These are phyloP conservation scores for Talaromyces proteolyticus DNA, from an alignment of 495 filamentous ascomycete species.

Conservation along the genomic window DNA sequence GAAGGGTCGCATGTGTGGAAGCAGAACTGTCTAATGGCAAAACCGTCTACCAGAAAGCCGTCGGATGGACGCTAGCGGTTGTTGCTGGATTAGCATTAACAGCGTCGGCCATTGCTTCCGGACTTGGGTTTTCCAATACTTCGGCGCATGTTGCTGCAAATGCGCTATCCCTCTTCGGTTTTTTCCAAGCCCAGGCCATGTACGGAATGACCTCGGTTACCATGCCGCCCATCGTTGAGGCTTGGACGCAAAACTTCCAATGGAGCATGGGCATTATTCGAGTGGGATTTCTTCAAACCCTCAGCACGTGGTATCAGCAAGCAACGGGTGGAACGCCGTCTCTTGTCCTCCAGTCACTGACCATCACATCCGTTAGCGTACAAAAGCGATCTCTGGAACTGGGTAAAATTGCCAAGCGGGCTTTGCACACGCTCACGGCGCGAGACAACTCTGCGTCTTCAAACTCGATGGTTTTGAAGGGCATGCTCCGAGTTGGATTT, in stretches of 20 bases:
- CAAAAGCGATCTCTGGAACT: slow-evolving; percentile 54
- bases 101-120: slow-evolving; percentile 63
- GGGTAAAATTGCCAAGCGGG: slow-evolving; percentile 30
- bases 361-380: slow-evolving; percentile 67
- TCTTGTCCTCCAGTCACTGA: slow-evolving; percentile 60
- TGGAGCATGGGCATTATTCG: slow-evolving; percentile 88
- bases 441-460: slow-evolving; percentile 42
- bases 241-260: slow-evolving; percentile 88
- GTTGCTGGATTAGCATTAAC: slow-evolving; percentile 69
- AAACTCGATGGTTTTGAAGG: slow-evolving; percentile 54
- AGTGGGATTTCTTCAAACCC: slow-evolving; percentile 69
- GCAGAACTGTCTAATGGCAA: slow-evolving; percentile 77
- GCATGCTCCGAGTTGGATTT: slow-evolving; percentile 82
- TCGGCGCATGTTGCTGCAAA: slow-evolving; percentile 85
- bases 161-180: slow-evolving; percentile 77
- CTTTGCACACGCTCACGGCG: slow-evolving; percentile 39
- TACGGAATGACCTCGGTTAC: slow-evolving; percentile 67
- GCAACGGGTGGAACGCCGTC: slow-evolving; percentile 80
- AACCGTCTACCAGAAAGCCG: slow-evolving; percentile 73
- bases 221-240: slow-evolving; percentile 70
- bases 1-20: slow-evolving; percentile 70
- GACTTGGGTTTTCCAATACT: slow-evolving; percentile 76
- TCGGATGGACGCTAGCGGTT: slow-evolving; percentile 73
- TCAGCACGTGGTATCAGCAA: slow-evolving; percentile 84
- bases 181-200: slow-evolving; percentile 84